Evolutionary conservation across 306 rosid genomes (phyloP).

Genomic region (Corylus avellana): DNA sequence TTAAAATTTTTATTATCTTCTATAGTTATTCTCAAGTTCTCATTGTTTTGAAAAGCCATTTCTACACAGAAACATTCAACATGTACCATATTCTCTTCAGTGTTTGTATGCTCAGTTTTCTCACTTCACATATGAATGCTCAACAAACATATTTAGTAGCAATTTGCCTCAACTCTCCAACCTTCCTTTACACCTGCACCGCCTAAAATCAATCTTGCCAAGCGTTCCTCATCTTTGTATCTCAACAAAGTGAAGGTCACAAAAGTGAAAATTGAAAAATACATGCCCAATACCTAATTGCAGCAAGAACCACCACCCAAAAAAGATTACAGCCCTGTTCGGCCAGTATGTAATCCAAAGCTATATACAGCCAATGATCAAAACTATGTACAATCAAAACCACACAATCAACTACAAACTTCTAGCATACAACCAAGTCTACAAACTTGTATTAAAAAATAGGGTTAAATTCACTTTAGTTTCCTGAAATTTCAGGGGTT

Average conservation of each 20-base stretch:
- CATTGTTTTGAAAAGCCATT: background rate
- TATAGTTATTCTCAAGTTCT: conserved; percentile 5
- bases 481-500: no score
- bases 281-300: no score
- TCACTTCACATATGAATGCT: conserved; percentile 16
- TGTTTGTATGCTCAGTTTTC: conserved; percentile 11
- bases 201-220: conserved; percentile 43
- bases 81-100: conserved; percentile 25
- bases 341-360: no score
- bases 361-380: no score
- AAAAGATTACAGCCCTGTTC: no score
- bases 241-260: conserved; percentile 19
- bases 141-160: conserved; percentile 47
- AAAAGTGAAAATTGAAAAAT: no score
- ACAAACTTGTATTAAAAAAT: no score
- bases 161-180: conserved; percentile 28
- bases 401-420: no score
- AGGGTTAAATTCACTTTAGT: no score
- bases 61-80: background rate
- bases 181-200: conserved; percentile 60
- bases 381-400: no score
- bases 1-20: background rate
- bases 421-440: no score
- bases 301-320: no score
- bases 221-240: conserved; percentile 57